Evolutionary conservation across 2,329 filamentous ascomycete species (phyloP).

Genomic region (Ophiobolus disseminans): DNA sequence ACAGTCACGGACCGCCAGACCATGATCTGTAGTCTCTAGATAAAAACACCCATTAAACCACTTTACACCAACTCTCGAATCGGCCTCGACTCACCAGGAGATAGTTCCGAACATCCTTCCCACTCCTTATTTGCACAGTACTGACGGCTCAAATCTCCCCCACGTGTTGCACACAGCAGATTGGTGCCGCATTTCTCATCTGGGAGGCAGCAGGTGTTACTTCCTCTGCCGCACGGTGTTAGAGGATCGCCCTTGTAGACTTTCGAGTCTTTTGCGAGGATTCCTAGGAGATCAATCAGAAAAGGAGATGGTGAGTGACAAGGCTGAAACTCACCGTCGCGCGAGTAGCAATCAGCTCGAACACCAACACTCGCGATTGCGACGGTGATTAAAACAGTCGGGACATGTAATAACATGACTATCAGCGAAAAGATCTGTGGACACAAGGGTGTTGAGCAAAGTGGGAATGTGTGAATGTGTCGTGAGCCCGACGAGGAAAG

Average conservation of each 20-base stretch:
- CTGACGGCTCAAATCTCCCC: background rate
- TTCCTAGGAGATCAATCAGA: conserved; percentile 1
- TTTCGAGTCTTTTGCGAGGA: conserved; percentile 5
- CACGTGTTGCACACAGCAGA: conserved; percentile 4
- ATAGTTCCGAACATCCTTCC: conserved; percentile 8
- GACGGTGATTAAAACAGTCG: too few relatives aligned
- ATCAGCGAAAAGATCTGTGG: background rate
- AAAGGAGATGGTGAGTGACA: too few relatives aligned
- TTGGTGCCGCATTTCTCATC: conserved; percentile 12
- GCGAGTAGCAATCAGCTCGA: background rate
- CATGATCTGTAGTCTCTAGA: background rate
- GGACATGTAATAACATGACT: too few relatives aligned
- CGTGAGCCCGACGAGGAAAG: too few relatives aligned
- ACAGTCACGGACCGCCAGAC: background rate
- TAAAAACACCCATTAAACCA: background rate
- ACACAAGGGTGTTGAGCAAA: background rate
- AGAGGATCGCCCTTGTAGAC: conserved; percentile 8
- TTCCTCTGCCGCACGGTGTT: conserved; percentile 8
- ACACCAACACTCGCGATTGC: background rate
- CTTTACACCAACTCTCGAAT: background rate
- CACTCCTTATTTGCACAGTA: conserved; percentile 6
- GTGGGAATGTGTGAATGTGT: too few relatives aligned
- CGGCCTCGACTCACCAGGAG: background rate
- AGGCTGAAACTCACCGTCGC: background rate
- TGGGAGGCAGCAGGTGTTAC: conserved; percentile 9